Evolutionary conservation across 1,139 yeast species (phyloP).

Genomic region (Suhomyces chickasaworum): DNA sequence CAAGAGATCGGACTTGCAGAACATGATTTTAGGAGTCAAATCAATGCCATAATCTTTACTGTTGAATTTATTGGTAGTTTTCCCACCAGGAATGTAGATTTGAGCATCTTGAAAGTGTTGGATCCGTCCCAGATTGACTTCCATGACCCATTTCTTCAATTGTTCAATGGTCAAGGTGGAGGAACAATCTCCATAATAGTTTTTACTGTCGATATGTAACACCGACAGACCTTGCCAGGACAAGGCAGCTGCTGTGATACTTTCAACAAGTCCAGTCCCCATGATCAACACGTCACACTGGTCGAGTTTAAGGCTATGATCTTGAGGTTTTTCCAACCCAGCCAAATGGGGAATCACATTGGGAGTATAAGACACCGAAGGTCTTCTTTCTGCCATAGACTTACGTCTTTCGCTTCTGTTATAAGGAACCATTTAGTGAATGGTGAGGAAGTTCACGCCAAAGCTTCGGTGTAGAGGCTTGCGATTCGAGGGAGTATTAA

Average conservation of each 20-base stretch:
- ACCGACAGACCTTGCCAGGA: constrained; percentile 97
- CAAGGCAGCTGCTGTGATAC: constrained; percentile 87
- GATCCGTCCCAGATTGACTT: constrained; percentile 54
- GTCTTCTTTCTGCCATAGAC: constrained; percentile 74
- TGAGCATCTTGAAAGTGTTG: constrained; percentile 60
- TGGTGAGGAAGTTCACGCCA: constrained; percentile 8
- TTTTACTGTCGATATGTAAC: constrained; percentile 80
- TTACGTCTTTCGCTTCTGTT: constrained; percentile 54
- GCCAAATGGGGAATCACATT: constrained; percentile 78
- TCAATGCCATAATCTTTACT: constrained; percentile 85
- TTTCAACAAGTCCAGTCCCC: constrained; percentile 91
- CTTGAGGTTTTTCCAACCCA: constrained; percentile 70
- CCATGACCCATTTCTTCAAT: constrained; percentile 74
- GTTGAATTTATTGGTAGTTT: constrained; percentile 45
- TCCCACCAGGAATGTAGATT: constrained; percentile 67
- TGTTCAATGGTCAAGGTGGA: constrained; percentile 89
- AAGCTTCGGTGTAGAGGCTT: background rate
- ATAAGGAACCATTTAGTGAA: constrained; percentile 10
- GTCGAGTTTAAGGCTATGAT: constrained; percentile 51
- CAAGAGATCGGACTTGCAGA: constrained; percentile 84
- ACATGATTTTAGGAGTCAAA: constrained; percentile 82
- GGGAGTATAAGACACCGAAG: constrained; percentile 53
- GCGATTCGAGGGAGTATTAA: background rate
- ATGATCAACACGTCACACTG: constrained; percentile 84
- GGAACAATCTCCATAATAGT: constrained; percentile 83